Conservation (phyloP, 192 early-diverging fungal genomes). For the Gigaspora rosea region DNA sequence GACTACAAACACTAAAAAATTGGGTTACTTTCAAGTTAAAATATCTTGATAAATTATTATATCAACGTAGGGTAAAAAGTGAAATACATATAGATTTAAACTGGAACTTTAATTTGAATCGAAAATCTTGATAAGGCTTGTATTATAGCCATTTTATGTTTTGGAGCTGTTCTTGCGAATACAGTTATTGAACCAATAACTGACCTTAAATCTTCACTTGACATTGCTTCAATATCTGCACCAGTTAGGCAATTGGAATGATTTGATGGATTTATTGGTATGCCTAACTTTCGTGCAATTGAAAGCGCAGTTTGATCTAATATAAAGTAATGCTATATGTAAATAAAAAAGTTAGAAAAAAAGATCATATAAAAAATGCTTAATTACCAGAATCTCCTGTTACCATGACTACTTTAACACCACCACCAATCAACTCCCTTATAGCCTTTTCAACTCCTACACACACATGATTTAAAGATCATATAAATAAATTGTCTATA, state of each 20-base stretch:
- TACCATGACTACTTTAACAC: slow-evolving; percentile 95
- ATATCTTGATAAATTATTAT: no score
- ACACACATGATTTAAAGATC: background rate
- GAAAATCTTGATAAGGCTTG: no score
- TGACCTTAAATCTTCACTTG: slow-evolving; percentile 62
- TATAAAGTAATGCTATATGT: background rate
- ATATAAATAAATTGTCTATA: background rate
- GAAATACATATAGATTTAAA: no score
- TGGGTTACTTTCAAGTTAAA: no score
- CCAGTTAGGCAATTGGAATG: slow-evolving; percentile 70
- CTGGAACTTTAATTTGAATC: no score
- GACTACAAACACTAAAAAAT: no score
- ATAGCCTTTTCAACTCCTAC: slow-evolving; percentile 74
- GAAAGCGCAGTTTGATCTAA: slow-evolving; percentile 82
- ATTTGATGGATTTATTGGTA: slow-evolving; percentile 61
- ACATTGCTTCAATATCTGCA: slow-evolving; percentile 67
- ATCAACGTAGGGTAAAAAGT: no score
- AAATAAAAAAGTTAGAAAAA: no score
- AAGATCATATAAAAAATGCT: background rate
- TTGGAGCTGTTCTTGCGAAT: slow-evolving; percentile 80
- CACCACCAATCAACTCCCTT: slow-evolving; percentile 66
- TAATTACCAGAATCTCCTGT: slow-evolving; percentile 84
- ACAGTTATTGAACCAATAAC: slow-evolving; percentile 64
- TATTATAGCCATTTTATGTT: slow-evolving; percentile 93
- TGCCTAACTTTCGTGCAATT: slow-evolving; percentile 86